A percentile compares a stretch with the other conserved stretches of the same genome.
These are phyloP conservation scores for Oxytropis ochrocephala DNA, from an alignment of 306 rosid genomes.

Conservation along the genomic window DNA sequence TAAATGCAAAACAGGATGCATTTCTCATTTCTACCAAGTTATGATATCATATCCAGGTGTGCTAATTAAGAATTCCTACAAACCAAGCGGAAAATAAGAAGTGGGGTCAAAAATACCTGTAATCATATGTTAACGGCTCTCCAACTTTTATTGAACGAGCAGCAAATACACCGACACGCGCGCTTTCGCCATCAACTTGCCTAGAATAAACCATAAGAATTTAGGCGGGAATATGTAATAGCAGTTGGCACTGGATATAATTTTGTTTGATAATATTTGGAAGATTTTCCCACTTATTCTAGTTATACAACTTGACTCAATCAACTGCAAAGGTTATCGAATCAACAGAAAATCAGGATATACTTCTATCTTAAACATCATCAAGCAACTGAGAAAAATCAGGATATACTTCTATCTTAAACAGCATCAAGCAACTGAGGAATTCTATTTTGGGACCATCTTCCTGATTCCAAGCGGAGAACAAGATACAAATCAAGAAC, in stretches of 20 bases:
- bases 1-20: neutral
- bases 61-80: neutral
- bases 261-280: neutral
- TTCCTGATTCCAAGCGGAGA: neutral
- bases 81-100: neutral
- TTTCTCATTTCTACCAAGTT: neutral
- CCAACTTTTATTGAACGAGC: slow-evolving; percentile 66
- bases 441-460: no score
- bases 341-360: neutral
- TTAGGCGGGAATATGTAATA: slow-evolving; percentile 6
- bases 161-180: slow-evolving; percentile 80
- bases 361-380: neutral
- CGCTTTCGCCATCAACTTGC: slow-evolving; percentile 95
- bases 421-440: no score
- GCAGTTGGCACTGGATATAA: neutral
- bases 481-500: neutral
- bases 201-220: slow-evolving; percentile 36
- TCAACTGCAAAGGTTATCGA: no score
- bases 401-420: neutral
- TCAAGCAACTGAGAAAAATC: no score
- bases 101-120: slow-evolving; percentile 46
- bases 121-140: slow-evolving; percentile 83
- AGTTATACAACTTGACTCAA: neutral
- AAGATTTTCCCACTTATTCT: neutral
- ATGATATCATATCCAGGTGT: neutral